These are phyloP conservation scores for Candida montana DNA, from an alignment of 805 yeast genomes.

Conservation along the genomic window DNA sequence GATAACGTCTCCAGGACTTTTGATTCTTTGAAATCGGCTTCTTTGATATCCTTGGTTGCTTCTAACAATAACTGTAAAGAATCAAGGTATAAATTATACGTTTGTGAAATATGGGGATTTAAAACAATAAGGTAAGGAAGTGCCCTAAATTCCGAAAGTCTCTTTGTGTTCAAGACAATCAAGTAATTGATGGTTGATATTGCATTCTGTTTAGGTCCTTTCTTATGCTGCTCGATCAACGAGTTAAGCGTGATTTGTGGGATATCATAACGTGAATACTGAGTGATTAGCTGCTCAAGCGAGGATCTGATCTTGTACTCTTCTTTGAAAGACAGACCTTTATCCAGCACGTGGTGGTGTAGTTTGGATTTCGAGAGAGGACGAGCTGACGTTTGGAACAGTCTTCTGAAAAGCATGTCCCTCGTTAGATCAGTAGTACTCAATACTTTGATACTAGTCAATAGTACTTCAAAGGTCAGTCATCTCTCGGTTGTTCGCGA, in stretches of 20 bases:
- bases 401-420: constrained; percentile 1
- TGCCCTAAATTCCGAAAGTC: constrained; percentile 63
- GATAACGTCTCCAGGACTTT: constrained; percentile 48
- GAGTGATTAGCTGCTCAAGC: constrained; percentile 52
- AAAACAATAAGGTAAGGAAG: constrained; percentile 81
- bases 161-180: constrained; percentile 59
- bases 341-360: constrained; percentile 17
- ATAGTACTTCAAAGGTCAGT: neutral
- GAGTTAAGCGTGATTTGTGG: constrained; percentile 50
- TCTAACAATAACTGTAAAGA: constrained; percentile 52
- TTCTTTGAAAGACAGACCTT: constrained; percentile 34
- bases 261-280: constrained; percentile 46
- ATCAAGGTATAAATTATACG: constrained; percentile 66
- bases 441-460: neutral
- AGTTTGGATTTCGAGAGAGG: constrained; percentile 15
- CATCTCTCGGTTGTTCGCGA: neutral
- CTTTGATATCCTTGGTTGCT: constrained; percentile 39
- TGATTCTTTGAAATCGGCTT: constrained; percentile 33
- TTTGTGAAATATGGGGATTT: constrained; percentile 80
- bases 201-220: constrained; percentile 31
- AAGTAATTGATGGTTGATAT: constrained; percentile 52
- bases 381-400: constrained; percentile 4
- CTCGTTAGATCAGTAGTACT: too few relatives aligned
- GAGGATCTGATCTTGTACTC: constrained; percentile 55
- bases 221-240: constrained; percentile 37